Conservation (phyloP, 2,329 filamentous ascomycete genomes). For the Aspergillus intermedius region DNA sequence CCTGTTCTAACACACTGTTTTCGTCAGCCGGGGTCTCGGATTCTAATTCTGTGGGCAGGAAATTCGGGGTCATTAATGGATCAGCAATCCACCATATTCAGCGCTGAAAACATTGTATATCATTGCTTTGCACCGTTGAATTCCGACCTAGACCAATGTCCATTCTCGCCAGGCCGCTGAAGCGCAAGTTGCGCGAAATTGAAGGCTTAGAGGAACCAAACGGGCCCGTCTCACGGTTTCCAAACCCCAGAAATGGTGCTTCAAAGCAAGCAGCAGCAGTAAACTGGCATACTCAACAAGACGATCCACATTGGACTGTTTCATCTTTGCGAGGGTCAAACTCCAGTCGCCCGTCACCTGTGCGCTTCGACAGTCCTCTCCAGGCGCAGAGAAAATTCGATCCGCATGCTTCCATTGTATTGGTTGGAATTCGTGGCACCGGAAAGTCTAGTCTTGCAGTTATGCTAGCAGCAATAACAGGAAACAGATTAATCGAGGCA, state of each 20-base stretch:
- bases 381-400: conserved; percentile 41
- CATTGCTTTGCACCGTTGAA: neutral
- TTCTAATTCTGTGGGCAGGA: too few species aligned
- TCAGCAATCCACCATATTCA: neutral
- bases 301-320: conserved; percentile 12
- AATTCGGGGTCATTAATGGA: neutral
- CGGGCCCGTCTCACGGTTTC: conserved; percentile 1
- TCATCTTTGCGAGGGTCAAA: conserved; percentile 22
- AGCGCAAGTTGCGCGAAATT: conserved; percentile 25
- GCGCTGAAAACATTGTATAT: neutral
- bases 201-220: conserved; percentile 15
- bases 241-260: neutral
- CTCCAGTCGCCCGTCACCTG: conserved; percentile 22
- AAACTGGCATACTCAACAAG: conserved; percentile 13
- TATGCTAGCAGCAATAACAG: conserved; percentile 65
- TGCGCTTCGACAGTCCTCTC: conserved; percentile 19
- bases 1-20: too few species aligned
- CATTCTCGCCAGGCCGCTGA: conserved; percentile 24
- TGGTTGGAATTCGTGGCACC: conserved; percentile 66
- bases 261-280: conserved; percentile 5
- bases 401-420: conserved; percentile 61
- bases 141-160: conserved; percentile 21
- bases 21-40: too few species aligned
- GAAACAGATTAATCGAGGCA: conserved; percentile 61
- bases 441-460: conserved; percentile 71